Evolutionary conservation across 176 grass and related monocot genomes (phyloP).

Genomic region (Musa beccarii): DNA sequence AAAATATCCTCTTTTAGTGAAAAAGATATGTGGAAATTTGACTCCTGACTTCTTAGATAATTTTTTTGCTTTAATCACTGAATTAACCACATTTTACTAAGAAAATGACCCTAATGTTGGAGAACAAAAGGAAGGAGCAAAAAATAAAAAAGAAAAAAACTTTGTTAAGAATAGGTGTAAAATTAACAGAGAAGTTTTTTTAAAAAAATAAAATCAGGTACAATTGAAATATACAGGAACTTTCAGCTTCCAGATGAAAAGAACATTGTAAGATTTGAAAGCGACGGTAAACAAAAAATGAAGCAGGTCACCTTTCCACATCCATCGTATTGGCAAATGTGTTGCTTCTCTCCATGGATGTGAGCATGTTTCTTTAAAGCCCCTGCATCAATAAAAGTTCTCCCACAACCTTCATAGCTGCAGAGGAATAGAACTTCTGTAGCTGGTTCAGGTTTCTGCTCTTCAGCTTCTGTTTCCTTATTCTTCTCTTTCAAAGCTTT

Average conservation of each 20-base stretch:
- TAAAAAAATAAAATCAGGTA: too few species aligned
- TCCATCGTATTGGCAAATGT: conserved; percentile 65
- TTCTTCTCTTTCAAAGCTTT: conserved; percentile 54
- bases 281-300: neutral
- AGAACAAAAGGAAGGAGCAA: neutral
- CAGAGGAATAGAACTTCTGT: conserved; percentile 89
- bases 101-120: neutral
- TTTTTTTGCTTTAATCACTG: neutral
- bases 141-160: neutral
- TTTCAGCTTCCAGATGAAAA: too few species aligned
- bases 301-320: conserved; percentile 64
- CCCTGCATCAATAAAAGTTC: conserved; percentile 64
- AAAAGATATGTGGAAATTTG: neutral
- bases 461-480: conserved; percentile 41
- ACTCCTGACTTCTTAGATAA: neutral
- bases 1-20: too few species aligned
- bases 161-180: neutral
- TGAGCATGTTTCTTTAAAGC: conserved; percentile 80
- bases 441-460: conserved; percentile 44
- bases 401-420: conserved; percentile 77
- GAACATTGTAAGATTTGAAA: neutral
- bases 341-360: conserved; percentile 76
- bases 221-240: too few species aligned
- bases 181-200: neutral
- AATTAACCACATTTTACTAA: neutral